Evolutionary conservation across 2,329 filamentous ascomycete genomes (phyloP), one percentile per base, ranked within the genome.

Genomic region (Paecilomyces dactylethromorphus): DNA sequence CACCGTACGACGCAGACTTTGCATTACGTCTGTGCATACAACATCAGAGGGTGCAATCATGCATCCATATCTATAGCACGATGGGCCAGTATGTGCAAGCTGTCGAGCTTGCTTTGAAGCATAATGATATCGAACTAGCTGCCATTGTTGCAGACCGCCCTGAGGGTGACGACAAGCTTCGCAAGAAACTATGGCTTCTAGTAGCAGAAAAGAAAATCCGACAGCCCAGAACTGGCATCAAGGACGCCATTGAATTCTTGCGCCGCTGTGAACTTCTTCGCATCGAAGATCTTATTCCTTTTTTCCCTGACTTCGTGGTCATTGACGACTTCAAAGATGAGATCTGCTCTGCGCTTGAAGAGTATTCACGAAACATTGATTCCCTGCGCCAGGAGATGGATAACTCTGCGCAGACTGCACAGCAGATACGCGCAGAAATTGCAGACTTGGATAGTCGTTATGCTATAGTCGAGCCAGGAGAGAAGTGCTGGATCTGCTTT

Each of bases 321-420:
- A 97, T 99, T 62, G 94, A 99, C 71, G 94, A 97, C 74, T 99
- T 99, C 82, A 97, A 97, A 71, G 92, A 97, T 63, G 94, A 99
- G 72, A 97, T 99, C 39, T 99, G 94, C 76, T 82, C 86, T 0
- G 94, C 95, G 0, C 82, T 99, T 1, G 94, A 99, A 74, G 90
- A 95, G 63, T 99, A 99, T 77, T 90, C 87, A 53, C 88, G 90
- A 39, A 91, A 91, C 65, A 99, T 99, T 65, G 94, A 97, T 68
- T 81, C 81, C 1, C 79, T 99, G 45, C 92, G 92, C 69, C 86
- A 88, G 64, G 93, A 97, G 74, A 99, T 99, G 94, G 94, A 99
- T 72, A 91, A 96, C 70, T 91, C 88, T 3, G 90, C 91, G 10
- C 86, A 87, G 61, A 97, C 94, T 13, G 93, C 94, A 0, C 84